These are phyloP conservation scores for Tuber umbilicatum DNA, from an alignment of 495 filamentous ascomycete genomes.

Conservation along the genomic window DNA sequence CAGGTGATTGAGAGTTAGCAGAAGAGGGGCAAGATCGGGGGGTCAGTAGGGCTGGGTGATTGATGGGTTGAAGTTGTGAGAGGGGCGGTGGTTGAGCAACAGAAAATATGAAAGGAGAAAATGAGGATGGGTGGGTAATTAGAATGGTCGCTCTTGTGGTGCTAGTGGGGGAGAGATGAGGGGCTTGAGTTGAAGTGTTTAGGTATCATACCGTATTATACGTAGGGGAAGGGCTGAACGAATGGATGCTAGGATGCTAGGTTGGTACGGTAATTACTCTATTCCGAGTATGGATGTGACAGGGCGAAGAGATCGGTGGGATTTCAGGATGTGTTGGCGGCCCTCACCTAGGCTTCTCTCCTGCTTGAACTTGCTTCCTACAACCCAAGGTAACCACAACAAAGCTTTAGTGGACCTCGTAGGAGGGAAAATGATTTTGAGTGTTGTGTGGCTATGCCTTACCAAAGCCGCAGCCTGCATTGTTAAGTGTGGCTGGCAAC, in stretches of 20 bases:
- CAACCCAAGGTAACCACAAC: background rate
- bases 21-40: background rate
- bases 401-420: background rate
- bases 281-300: background rate
- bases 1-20: background rate
- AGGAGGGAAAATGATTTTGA: background rate
- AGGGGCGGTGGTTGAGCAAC: background rate
- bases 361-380: slow-evolving; percentile 1
- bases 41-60: background rate
- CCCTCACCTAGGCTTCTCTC: slow-evolving; percentile 10
- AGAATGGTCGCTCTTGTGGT: background rate
- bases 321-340: background rate
- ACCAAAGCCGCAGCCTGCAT: background rate
- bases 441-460: background rate
- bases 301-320: background rate
- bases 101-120: background rate
- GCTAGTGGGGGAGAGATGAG: slow-evolving; percentile 4
- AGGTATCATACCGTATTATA: background rate
- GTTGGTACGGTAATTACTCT: background rate
- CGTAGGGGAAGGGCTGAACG: background rate
- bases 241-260: background rate
- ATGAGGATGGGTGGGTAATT: background rate
- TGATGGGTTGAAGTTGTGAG: background rate
- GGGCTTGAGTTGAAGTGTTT: background rate
- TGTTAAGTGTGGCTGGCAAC: too few species aligned